Base-by-base conservation (phyloP, 2,329 filamentous ascomycete species). In the Fusarium guadeloupense region DNA sequence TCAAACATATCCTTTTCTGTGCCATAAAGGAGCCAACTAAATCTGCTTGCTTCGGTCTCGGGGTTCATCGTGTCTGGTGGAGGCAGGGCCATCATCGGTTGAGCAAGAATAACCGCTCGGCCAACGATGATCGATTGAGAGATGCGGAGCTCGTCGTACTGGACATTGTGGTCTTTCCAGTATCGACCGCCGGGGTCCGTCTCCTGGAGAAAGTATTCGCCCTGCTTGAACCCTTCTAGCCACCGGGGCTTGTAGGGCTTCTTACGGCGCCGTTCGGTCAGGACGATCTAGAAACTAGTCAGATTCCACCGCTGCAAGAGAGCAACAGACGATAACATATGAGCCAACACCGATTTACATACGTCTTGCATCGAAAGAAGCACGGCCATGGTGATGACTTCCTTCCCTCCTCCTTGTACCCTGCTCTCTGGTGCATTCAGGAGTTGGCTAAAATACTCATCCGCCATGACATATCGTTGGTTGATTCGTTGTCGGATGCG, bases 321-420 rank as follows among this genome's bases (percentile, higher is more conserved):
- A 8, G 12, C 47, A 25, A 34, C 38, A 17, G 31, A 50, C 42
- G 58, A 54, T 20, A 48, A 40, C 5, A 41, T 3, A 9, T 6
- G 30, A 28, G 9, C 21, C 21, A 43, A 30, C 34, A n/a, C 9
- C 13, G 10, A 7, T 6, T 9, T 44, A 69, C 74, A 63, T 56
- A 77, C 75, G 57, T 77, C 75, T 64, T 76, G 75, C 75, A 77
- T 77, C 2, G 75, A 77, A 8, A 77, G 66, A 31, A 77, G 68
- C 2, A 74, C 70, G 5, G 71, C 67, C 53, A 78, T 75, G 6
- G 76, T 77, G 21, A 79, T 71, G 3, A 77, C 59, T 33, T 77
- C 73, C 16, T 69, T 71, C 1, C 71, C 73, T 16, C 65, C 60
- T 0, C 59, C 59, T 9, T 61, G 59, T 30, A 65, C 48, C 5